Evolutionary conservation across 768 basidiomycete species (phyloP).

Genomic region (Wakefieldia striispora): DNA sequence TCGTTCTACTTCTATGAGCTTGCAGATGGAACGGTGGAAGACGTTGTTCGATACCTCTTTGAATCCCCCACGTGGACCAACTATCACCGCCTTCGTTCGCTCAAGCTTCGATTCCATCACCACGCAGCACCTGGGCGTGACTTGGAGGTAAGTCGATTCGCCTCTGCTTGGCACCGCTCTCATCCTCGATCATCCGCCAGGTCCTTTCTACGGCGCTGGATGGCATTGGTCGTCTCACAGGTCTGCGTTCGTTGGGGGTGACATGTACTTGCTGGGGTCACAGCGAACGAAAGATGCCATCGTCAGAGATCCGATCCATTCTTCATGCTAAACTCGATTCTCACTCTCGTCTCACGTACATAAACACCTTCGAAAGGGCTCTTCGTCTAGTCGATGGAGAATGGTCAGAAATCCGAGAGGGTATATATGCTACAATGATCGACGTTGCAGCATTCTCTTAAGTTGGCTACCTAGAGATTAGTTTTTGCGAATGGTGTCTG

Average conservation of each 20-base stretch:
- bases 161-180: neutral
- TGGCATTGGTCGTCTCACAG: neutral
- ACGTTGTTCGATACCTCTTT: neutral
- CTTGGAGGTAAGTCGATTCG: neutral
- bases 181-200: neutral
- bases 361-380: neutral
- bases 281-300: neutral
- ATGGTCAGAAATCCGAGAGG: neutral
- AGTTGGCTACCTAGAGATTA: no score
- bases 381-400: constrained; percentile 4
- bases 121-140: no score
- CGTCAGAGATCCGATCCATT: neutral
- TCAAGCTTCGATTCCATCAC: neutral
- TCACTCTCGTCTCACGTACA: neutral
- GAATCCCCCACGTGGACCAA: neutral
- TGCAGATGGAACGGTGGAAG: neutral
- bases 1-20: neutral
- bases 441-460: no score
- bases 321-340: neutral
- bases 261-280: neutral
- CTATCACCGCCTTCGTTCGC: constrained; percentile 5
- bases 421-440: no score
- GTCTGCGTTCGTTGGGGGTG: constrained; percentile 1
- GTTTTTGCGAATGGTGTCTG: no score
- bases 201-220: neutral